phyloP scores from a whole-genome alignment of 805 yeast species.

The Saccharomycopsis microspora region DNA sequence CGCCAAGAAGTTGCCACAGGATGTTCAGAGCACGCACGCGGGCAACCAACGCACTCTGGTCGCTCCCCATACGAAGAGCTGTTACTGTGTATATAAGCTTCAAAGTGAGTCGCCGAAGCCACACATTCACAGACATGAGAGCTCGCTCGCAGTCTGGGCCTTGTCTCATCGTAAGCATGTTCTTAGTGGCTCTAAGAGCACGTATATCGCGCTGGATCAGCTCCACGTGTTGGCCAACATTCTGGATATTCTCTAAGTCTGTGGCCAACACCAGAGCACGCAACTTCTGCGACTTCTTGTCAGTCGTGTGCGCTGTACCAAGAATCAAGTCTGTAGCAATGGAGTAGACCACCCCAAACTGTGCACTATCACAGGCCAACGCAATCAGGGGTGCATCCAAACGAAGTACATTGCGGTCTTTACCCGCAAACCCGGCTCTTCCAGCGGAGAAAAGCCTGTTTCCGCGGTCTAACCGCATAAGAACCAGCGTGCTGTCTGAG shows the following conservation, averaged over 20 bases:
- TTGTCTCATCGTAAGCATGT: constrained; percentile 29
- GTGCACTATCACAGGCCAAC: constrained; percentile 45
- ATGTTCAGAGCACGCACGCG: constrained; percentile 40
- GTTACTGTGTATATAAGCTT: constrained; percentile 10
- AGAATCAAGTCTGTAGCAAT: constrained; percentile 34
- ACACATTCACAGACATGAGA: constrained; percentile 6
- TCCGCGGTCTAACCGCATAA: constrained; percentile 36
- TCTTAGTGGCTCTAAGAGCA: constrained; percentile 31
- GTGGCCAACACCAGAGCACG: constrained; percentile 43
- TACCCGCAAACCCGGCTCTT: neutral
- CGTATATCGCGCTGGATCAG: constrained; percentile 33
- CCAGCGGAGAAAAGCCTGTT: constrained; percentile 35
- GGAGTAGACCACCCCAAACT: constrained; percentile 42
- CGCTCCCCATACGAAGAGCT: constrained; percentile 10
- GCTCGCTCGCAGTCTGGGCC: neutral
- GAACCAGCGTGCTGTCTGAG: constrained; percentile 42
- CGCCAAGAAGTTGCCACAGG: constrained; percentile 46
- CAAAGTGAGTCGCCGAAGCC: constrained; percentile 6
- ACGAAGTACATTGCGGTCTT: constrained; percentile 21
- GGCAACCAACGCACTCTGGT: constrained; percentile 21
- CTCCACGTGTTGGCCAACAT: constrained; percentile 27
- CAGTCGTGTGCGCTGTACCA: constrained; percentile 25
- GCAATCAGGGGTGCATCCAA: constrained; percentile 34
- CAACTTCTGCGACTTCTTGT: constrained; percentile 33
- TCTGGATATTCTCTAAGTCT: constrained; percentile 22